A percentile compares a stretch with the other conserved stretches of the same genome.
These are phyloP conservation scores for Acer yangbiense DNA, from an alignment of 345 rosid species.

Conservation along the genomic window DNA sequence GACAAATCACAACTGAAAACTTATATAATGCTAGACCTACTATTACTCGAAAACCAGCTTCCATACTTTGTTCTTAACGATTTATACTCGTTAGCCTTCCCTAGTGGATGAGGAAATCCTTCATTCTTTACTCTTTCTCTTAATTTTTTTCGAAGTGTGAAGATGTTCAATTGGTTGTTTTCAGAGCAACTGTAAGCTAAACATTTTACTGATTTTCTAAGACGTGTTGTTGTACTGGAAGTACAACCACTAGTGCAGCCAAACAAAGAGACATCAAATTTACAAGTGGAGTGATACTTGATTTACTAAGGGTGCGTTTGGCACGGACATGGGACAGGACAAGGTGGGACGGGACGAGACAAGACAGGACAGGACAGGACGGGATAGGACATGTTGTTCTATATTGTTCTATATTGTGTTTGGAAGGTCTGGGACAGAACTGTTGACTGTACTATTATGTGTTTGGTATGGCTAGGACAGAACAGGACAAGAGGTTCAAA, in stretches of 20 bases:
- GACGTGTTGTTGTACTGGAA: neutral
- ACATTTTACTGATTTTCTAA: neutral
- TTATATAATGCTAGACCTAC: neutral
- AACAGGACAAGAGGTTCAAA: too few relatives aligned
- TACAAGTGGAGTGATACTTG: neutral
- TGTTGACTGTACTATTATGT: too few relatives aligned
- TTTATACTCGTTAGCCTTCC: slow-evolving; percentile 1
- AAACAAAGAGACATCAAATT: too few relatives aligned
- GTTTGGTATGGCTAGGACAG: too few relatives aligned
- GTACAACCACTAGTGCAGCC: neutral
- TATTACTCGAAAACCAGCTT: slow-evolving; percentile 19
- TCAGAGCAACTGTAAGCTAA: neutral
- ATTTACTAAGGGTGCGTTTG: too few relatives aligned
- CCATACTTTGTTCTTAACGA: slow-evolving; percentile 25
- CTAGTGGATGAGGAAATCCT: neutral
- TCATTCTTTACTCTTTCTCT: neutral
- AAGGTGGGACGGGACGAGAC: too few relatives aligned
- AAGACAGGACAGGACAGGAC: too few relatives aligned
- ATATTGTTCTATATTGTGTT: too few relatives aligned
- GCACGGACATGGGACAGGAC: too few relatives aligned
- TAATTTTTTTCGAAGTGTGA: neutral
- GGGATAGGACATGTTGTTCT: too few relatives aligned
- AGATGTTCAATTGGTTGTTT: too few relatives aligned
- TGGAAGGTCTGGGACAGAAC: too few relatives aligned
- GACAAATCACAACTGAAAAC: neutral